These are phyloP conservation scores for Cyclocybe cylindracea DNA, from an alignment of 768 basidiomycete genomes.

Conservation along the genomic window DNA sequence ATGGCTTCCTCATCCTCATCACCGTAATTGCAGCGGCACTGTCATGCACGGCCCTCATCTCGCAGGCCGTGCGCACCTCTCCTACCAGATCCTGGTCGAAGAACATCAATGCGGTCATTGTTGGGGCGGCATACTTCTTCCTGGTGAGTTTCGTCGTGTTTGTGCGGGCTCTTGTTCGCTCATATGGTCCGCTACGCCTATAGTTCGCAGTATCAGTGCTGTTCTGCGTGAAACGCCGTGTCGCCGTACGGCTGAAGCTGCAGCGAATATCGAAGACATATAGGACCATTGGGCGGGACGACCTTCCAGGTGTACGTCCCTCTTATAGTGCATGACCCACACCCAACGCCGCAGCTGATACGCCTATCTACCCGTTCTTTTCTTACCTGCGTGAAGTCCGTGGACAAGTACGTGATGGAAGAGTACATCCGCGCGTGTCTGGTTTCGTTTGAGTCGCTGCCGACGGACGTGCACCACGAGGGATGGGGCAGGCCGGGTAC, in stretches of 20 bases:
- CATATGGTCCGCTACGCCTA: neutral
- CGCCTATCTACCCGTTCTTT: neutral
- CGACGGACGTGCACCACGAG: conserved; percentile 62
- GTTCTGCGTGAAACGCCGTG: conserved; percentile 67
- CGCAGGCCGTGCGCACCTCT: conserved; percentile 72
- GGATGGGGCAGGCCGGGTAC: conserved; percentile 78
- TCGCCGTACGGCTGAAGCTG: conserved; percentile 64
- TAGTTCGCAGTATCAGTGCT: conserved; percentile 60
- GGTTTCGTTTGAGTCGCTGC: conserved; percentile 69
- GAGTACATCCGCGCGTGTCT: conserved; percentile 79
- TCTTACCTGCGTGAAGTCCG: conserved; percentile 40
- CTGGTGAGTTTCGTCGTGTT: conserved; percentile 47
- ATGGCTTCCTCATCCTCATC: conserved; percentile 51
- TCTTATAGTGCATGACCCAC: conserved; percentile 3
- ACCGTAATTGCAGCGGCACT: conserved; percentile 57
- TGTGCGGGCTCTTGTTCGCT: neutral
- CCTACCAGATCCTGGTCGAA: conserved; percentile 51
- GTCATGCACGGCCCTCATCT: conserved; percentile 65
- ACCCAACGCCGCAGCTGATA: neutral
- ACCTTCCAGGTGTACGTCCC: conserved; percentile 59
- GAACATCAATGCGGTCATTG: conserved; percentile 69
- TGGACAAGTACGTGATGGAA: conserved; percentile 67
- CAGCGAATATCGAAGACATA: conserved; percentile 68
- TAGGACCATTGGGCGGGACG: conserved; percentile 48
- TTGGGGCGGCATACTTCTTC: conserved; percentile 69